Conservation (phyloP, 2,329 filamentous ascomycete genomes). For the Exophiala bonariae region DNA sequence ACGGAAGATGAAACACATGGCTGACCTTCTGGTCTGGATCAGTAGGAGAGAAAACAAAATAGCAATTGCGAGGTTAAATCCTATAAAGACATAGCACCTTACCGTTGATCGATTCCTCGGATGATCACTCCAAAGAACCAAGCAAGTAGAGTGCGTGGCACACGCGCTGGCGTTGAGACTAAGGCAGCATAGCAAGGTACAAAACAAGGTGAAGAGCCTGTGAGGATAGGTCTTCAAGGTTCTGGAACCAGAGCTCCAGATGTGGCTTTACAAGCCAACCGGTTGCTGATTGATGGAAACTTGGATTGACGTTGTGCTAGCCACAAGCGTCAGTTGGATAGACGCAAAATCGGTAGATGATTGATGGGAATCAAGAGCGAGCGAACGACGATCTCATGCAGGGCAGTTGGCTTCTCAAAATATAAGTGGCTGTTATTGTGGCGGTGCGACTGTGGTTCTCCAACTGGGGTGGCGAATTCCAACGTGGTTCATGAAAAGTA, state of each 20-base stretch:
- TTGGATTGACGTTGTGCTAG: slow-evolving; percentile 6
- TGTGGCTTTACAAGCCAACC: not conserved
- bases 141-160: slow-evolving; percentile 3
- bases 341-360: slow-evolving; percentile 9
- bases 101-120: too few relatives aligned
- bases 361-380: slow-evolving; percentile 11
- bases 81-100: too few relatives aligned
- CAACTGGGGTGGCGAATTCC: not conserved
- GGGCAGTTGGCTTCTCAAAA: not conserved
- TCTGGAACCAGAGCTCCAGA: slow-evolving; percentile 15
- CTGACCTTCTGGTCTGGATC: too few relatives aligned
- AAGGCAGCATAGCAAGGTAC: slow-evolving; percentile 6
- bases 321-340: slow-evolving; percentile 2
- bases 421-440: slow-evolving; percentile 17
- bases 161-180: slow-evolving; percentile 7
- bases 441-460: slow-evolving; percentile 12
- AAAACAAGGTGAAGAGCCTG: slow-evolving; percentile 15
- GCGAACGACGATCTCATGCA: slow-evolving; percentile 10
- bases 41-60: too few relatives aligned
- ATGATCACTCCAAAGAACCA: too few relatives aligned
- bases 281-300: slow-evolving; percentile 1
- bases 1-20: too few relatives aligned
- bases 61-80: too few relatives aligned
- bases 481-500: too few relatives aligned
- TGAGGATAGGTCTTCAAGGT: slow-evolving; percentile 7